Evolutionary conservation across 1,284 basidiomycete genomes (phyloP), one percentile per base, ranked within the genome.

Genomic region (Caloboletus inedulis): DNA sequence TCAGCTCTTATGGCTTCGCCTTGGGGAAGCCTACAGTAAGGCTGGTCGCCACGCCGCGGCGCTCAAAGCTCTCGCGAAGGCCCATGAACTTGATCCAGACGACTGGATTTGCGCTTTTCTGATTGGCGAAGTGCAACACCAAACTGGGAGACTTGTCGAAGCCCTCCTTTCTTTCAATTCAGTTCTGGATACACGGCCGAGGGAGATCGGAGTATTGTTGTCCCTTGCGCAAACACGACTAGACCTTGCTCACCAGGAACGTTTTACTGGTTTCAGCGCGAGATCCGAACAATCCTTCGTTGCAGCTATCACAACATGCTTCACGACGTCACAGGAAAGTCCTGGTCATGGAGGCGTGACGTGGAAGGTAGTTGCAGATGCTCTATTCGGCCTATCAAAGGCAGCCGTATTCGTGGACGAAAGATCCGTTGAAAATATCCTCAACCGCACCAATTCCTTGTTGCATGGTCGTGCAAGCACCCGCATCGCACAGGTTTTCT

Each of bases 1-100:
- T 66, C 78, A 83, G 9, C 70, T 85, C 27, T 84, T 87, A 23
- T 98, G 95, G 96, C 76, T 94, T 18, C 84, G 91, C 51, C 79
- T 99, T 0, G 96, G 96, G 5, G 94, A 98, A 68, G 90, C 93
- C 0, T 99, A 99, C 61, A 84, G 84, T 56, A 87, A 82, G 62
- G 88, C 91, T 13, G 95, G 96, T 35, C 82, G 92, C 30, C 90
- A 94, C 59, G 85, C 85, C 12, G 96, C 97, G 3, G 91, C 94
- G 1, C 74, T 98, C 54, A 98, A 97, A 69, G 89, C 94, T 1
- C 82, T 98, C 30, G 74, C 78, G 12, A 85, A 81, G 48, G 91
- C 91, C 0, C 79, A 82, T 12, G 81, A 87, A 56, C 77, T 96
- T 46, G 69, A 78, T 25, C 79, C 86, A 1, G 69, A 80, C 16